Conservation (phyloP, 2,329 filamentous ascomycete species). For the Aspergillus brasiliensis region DNA sequence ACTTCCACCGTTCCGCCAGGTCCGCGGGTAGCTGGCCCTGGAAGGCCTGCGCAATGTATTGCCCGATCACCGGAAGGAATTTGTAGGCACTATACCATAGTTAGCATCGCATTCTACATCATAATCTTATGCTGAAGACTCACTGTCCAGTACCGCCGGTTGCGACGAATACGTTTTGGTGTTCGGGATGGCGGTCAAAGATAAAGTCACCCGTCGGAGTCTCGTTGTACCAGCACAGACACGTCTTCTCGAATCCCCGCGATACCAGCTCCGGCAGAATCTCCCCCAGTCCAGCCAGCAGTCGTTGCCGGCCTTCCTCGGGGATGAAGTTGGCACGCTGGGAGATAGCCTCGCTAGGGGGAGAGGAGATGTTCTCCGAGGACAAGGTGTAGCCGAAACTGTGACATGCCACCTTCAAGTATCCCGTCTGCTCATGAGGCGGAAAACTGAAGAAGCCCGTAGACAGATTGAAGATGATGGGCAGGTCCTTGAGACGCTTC, state of each 20-base stretch:
- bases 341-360: constrained; percentile 20
- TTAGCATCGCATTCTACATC: not conserved
- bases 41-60: constrained; percentile 62
- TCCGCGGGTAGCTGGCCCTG: constrained; percentile 46
- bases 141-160: constrained; percentile 36
- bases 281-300: constrained; percentile 59
- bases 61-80: constrained; percentile 62
- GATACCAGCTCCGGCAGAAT: constrained; percentile 60
- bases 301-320: constrained; percentile 58
- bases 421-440: constrained; percentile 29
- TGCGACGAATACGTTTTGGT: constrained; percentile 39
- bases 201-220: constrained; percentile 69
- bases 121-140: not conserved
- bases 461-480: constrained; percentile 55
- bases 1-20: constrained; percentile 63
- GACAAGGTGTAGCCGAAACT: constrained; percentile 60
- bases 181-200: constrained; percentile 65
- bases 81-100: constrained; percentile 58
- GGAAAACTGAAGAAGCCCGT: constrained; percentile 55
- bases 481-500: constrained; percentile 61
- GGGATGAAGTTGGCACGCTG: constrained; percentile 36
- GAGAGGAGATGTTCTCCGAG: constrained; percentile 21
- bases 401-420: constrained; percentile 67
- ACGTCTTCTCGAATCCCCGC: constrained; percentile 60
- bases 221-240: constrained; percentile 73